Percentiles rank a stretch among this genome's conserved stretches.
Evolutionary conservation across 2,329 filamentous ascomycete species (phyloP).

Genomic region (Diplocarpon mali): DNA sequence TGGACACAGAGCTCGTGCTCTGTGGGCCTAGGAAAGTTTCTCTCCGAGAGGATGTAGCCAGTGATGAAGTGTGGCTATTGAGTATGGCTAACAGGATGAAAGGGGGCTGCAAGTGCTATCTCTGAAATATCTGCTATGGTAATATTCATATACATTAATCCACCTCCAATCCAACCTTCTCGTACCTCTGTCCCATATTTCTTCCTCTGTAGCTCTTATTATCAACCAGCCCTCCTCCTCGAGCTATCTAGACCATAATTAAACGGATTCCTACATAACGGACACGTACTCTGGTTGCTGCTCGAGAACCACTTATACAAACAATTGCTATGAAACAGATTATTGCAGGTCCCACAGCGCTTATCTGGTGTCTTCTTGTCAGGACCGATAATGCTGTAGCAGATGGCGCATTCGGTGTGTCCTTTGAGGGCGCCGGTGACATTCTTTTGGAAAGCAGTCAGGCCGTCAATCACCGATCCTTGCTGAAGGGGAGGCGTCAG

Average conservation of each 20-base stretch:
- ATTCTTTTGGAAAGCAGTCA: conserved; percentile 77
- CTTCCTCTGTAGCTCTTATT: too few relatives aligned
- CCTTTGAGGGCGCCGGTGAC: conserved; percentile 82
- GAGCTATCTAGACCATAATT: conserved; percentile 33
- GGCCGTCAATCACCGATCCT: conserved; percentile 76
- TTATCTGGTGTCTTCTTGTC: conserved; percentile 90
- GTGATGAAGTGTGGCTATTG: too few relatives aligned
- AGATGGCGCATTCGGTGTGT: conserved; percentile 91
- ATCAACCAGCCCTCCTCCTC: not conserved
- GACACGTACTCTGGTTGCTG: conserved; percentile 84
- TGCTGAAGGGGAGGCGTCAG: conserved; percentile 36
- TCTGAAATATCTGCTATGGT: too few relatives aligned
- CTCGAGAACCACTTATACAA: conserved; percentile 96
- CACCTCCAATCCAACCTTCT: too few relatives aligned
- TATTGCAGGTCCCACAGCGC: conserved; percentile 82
- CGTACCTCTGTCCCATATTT: too few relatives aligned
- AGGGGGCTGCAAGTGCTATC: too few relatives aligned
- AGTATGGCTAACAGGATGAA: too few relatives aligned
- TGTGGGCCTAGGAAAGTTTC: too few relatives aligned
- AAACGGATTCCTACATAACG: conserved; percentile 84
- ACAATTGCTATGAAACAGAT: conserved; percentile 82
- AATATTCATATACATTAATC: too few relatives aligned
- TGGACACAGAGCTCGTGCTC: too few relatives aligned
- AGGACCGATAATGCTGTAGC: conserved; percentile 83
- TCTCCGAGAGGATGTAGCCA: too few relatives aligned